Conservation (phyloP, 441 rosid species). For the Pelargonium myrrhifolium region DNA sequence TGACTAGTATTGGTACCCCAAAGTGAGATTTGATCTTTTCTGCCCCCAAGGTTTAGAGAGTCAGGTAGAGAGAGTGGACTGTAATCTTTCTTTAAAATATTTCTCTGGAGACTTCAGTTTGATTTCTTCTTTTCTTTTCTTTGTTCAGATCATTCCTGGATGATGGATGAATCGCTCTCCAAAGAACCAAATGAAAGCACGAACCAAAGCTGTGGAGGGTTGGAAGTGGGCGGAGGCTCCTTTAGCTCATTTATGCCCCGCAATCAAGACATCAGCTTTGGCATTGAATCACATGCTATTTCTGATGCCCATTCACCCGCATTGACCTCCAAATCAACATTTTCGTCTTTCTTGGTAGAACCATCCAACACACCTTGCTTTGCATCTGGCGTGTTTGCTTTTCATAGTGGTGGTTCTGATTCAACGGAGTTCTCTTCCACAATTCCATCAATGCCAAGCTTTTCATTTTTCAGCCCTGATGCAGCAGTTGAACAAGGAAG, state of each 20-base stretch:
- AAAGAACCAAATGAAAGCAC: conserved; percentile 18
- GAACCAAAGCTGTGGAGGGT: conserved; percentile 23
- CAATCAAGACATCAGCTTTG: conserved; percentile 60
- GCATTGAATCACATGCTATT: conserved; percentile 30
- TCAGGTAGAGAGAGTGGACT: background rate
- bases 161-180: conserved; percentile 27
- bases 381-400: conserved; percentile 37
- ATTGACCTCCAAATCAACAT: conserved; percentile 36
- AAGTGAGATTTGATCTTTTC: background rate
- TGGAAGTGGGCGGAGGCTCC: conserved; percentile 33
- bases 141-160: conserved; percentile 43
- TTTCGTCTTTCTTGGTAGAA: conserved; percentile 37
- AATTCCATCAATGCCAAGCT: conserved; percentile 48
- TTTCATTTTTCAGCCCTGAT: conserved; percentile 44
- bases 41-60: background rate
- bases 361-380: conserved; percentile 31
- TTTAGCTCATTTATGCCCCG: conserved; percentile 30
- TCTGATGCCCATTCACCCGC: conserved; percentile 34
- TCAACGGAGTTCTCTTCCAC: conserved; percentile 31
- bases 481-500: conserved; percentile 23
- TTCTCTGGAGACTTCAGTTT: background rate
- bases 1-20: background rate
- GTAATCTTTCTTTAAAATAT: background rate
- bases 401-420: conserved; percentile 25
- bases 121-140: conserved; percentile 8